Base-by-base conservation (phyloP, 495 filamentous ascomycete species). In the Neurospora cerealis region DNA sequence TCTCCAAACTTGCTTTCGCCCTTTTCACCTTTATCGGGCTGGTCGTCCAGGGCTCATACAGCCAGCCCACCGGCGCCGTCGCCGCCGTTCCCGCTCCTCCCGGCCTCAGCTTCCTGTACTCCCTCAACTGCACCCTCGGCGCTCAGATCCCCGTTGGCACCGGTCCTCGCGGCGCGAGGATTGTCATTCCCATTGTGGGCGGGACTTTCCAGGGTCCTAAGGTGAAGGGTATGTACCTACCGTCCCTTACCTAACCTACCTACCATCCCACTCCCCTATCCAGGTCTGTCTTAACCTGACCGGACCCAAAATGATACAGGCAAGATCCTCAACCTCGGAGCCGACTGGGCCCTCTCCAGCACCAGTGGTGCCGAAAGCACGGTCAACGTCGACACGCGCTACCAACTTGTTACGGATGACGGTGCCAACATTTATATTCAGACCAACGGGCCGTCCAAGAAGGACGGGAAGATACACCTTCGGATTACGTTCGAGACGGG, bases 401-500 rank as follows among this genome's bases (percentile, higher is more conserved):
- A 79, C 70, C 78, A 78, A 17, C 74, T 81, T 10, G 70, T 76
- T 36, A 81, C 79, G 11, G 72, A 79, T 40, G 79, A 81, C 75
- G 75, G 75, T 17, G 79, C 78, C 21, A 46, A 81, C 60, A 79
- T 81, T 70, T 80, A 79, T 39, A 77, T 81, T 46, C 75, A 75
- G 15, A 80, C 78, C 13, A 73, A 71, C 62, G 79, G 79, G 11
- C 78, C 77, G 17, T 73, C 77, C 44, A 78, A 80, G 75, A 7
- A 74, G 4, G 76, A 79, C 62, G 79, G 79, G 0, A 13, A 40
- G 5, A 13, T 80, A n/a, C 79, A 81, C 36, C 73, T 81, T 11
- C 70, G 74, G 7, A 41, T 80, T 1, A 19, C 46, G 3, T 80
- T 80, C 17, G 78, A 81, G 77, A 80, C 79, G 28, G 77, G 78